These are phyloP conservation scores for Zymoseptoria brevis DNA, from an alignment of 2,329 filamentous ascomycete species.

Conservation along the genomic window DNA sequence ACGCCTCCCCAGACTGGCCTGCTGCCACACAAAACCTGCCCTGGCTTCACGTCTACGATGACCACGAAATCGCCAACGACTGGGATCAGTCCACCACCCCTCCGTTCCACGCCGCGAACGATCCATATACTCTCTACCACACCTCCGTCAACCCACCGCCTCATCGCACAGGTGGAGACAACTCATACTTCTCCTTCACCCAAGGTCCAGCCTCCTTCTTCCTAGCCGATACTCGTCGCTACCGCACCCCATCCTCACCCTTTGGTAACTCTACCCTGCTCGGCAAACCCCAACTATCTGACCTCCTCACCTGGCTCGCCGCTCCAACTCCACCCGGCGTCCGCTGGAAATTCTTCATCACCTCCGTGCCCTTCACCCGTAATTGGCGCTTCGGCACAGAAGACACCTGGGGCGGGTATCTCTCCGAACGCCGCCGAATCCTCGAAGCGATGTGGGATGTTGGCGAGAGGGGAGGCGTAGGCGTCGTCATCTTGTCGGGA, in stretches of 20 bases:
- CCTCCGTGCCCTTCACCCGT: conserved; percentile 90
- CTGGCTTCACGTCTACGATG: conserved; percentile 95
- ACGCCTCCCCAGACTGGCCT: conserved; percentile 87
- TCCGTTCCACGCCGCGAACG: conserved; percentile 69
- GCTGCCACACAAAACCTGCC: conserved; percentile 69
- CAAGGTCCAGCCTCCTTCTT: conserved; percentile 92
- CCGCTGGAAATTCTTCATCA: conserved; percentile 88
- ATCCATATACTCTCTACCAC: conserved; percentile 84
- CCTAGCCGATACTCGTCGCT: conserved; percentile 83
- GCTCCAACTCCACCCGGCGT: conserved; percentile 67
- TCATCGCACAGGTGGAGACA: conserved; percentile 39
- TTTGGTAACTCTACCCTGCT: conserved; percentile 75
- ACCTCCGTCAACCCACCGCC: conserved; percentile 72
- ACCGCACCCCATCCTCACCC: conserved; percentile 60
- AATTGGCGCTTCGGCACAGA: conserved; percentile 86
- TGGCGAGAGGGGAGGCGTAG: conserved; percentile 58
- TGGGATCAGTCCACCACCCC: conserved; percentile 78
- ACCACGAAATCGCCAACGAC: conserved; percentile 94
- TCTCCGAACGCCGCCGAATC: conserved; percentile 67
- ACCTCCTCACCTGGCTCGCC: conserved; percentile 69
- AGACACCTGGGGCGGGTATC: conserved; percentile 92
- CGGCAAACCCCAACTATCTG: conserved; percentile 66
- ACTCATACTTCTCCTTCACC: conserved; percentile 81
- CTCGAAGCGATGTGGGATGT: conserved; percentile 91
- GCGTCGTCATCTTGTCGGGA: conserved; percentile 78